phyloP scores from a whole-genome alignment of 331 rosid species.

The Prunus yedoensis region DNA sequence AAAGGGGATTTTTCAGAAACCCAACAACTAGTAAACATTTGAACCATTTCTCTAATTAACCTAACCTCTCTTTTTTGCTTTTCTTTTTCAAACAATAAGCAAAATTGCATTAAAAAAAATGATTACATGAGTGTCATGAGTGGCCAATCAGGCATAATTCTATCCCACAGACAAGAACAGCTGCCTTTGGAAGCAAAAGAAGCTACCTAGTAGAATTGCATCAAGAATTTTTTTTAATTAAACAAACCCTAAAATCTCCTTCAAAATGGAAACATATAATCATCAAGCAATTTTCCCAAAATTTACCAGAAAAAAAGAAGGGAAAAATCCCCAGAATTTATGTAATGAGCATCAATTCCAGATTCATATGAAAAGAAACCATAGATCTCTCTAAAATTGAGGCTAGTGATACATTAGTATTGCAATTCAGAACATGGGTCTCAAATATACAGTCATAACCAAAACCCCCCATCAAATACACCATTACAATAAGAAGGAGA shows the following conservation, averaged over 20 bases:
- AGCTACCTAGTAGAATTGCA: too few species aligned
- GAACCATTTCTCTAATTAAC: not conserved
- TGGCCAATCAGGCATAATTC: not conserved
- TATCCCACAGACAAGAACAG: not conserved
- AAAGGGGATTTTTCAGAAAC: not conserved
- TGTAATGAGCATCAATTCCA: slow-evolving; percentile 1
- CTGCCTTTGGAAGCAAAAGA: too few species aligned
- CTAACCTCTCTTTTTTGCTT: not conserved
- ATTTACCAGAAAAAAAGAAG: not conserved
- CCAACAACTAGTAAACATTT: not conserved
- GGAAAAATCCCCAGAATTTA: not conserved
- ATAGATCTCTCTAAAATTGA: slow-evolving; percentile 14
- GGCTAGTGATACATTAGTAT: slow-evolving; percentile 12
- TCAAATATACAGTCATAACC: slow-evolving; percentile 20
- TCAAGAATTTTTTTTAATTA: too few species aligned
- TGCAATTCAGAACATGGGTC: slow-evolving; percentile 11
- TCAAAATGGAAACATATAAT: not conserved
- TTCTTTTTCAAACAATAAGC: not conserved
- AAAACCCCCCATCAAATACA: slow-evolving; percentile 16
- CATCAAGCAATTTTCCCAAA: too few species aligned
- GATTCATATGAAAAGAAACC: not conserved
- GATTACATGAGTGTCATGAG: not conserved
- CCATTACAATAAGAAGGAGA: not conserved
- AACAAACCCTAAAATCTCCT: not conserved
- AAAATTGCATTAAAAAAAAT: not conserved